These are phyloP conservation scores for Trichoderma hamatum DNA, from an alignment of 2,329 filamentous ascomycete species.

Conservation along the genomic window DNA sequence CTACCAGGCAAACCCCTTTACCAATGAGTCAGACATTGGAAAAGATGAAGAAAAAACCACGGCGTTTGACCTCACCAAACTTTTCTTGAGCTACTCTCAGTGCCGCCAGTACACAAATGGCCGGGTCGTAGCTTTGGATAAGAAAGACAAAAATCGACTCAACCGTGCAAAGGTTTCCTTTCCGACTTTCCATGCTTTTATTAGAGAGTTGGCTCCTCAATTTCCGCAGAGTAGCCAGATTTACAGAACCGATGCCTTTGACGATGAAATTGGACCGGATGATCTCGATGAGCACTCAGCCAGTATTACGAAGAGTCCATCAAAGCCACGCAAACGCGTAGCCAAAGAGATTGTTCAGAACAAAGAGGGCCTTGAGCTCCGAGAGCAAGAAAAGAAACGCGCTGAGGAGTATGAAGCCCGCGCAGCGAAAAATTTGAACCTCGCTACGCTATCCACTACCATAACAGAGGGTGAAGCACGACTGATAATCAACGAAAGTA, in stretches of 20 bases:
- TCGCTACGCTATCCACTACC: conserved; percentile 49
- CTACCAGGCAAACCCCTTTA: background rate
- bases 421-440: conserved; percentile 51
- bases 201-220: conserved; percentile 32
- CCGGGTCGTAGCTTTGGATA: conserved; percentile 30
- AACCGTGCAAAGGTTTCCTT: conserved; percentile 28
- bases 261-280: conserved; percentile 30
- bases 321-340: conserved; percentile 31
- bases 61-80: conserved; percentile 38
- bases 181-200: conserved; percentile 35
- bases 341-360: conserved; percentile 42
- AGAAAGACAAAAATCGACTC: conserved; percentile 31
- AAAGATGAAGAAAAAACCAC: conserved; percentile 27
- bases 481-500: conserved; percentile 69
- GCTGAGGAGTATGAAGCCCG: conserved; percentile 58
- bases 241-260: conserved; percentile 33
- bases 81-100: conserved; percentile 39
- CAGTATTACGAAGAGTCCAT: conserved; percentile 12
- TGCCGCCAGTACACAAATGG: conserved; percentile 33
- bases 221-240: conserved; percentile 43
- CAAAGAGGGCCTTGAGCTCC: conserved; percentile 51
- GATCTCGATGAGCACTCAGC: conserved; percentile 26
- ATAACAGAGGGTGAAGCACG: conserved; percentile 50
- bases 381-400: conserved; percentile 59
- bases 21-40: conserved; percentile 5